Base-by-base conservation (phyloP, 768 basidiomycete species). In the Boletus sp. region DNA sequence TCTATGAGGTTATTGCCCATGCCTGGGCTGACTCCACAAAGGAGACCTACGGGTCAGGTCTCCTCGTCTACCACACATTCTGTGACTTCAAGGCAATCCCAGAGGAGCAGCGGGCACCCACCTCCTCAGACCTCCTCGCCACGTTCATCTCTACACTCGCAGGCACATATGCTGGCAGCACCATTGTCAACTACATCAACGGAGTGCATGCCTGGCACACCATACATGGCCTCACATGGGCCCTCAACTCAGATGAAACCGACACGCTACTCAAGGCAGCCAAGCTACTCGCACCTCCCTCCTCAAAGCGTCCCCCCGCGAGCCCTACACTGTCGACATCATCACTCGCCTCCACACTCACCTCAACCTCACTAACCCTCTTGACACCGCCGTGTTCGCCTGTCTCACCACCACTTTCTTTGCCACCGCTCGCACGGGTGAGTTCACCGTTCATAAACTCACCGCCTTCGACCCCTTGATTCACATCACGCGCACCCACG, bases 61-160 rank as follows among this genome's bases (percentile, higher is more conserved):
- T 82, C 0, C 64, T 78, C 0, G 56, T 65, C 0, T 82, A 37
- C 47, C 79, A 81, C 39, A 61, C 73, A 0, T 79, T 74, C 49
- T 80, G 79, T 49, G 75, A 53, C 18, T 0, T 29, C 7, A 54
- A 47, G 14, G 18, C 2, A 2, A 29, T 58, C 2, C 44, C 53
- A 0, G 53, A 54, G 78, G 15, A 56, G 1, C 5, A 41, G 6
- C 42, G 63, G 0, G 30, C 50, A 0, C 69, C 71, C 0, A 61
- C 61, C 0, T 8, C 5, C 6, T 18, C 58, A 0, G n/a, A 36
- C 0, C 50, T 71, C 5, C 50, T 71, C 0, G 50, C 54, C 0
- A 11, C 46, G 0, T 71, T 69, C 47, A 46, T 69, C 1, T 52
- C 69, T 0, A 9, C 14, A 3, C 7, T 50, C 0, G 32, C 45